Evolutionary conservation across 495 filamentous ascomycete genomes (phyloP), one percentile per base, ranked within the genome.

Genomic region (Cenococcum geophilum): DNA sequence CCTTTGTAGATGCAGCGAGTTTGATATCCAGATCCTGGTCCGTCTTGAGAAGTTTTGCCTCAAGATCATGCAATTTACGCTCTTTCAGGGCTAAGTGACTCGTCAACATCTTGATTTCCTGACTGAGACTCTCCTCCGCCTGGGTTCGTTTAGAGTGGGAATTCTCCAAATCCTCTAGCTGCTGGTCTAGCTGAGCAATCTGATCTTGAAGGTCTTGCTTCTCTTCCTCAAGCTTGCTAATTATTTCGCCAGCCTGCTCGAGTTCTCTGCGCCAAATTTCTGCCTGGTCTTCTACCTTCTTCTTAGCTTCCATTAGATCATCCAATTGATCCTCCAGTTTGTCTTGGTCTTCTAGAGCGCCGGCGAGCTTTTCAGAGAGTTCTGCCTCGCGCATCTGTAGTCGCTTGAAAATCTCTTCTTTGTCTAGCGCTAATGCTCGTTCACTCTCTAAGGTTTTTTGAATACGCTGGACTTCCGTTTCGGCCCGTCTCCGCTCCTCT

Each of bases 401-500:
- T 18, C 95, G 82, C 70, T 92, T 93, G 77, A 97, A 97, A 40
- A 99, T 97, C 63, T 97, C 93, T 65, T 99, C 95, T 70, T 97
- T 99, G 72, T 99, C 95, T 8, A 99, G 77, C 0, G 95, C 95
- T 32, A 99, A 77, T 21, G 92, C 89, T 57, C 95, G 84, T 74
- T 99, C 95, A 61, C 91, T 96, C 74, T 99, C 95, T 10, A 99
- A 76, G 0, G 88, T 95, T 61, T 97, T 88, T 67, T 96, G 91
- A 35, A 97, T 86, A 20, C 88, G 84, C 63, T 92, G 85, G 55
- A 97, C 83, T 69, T 97, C 93, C 21, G 84, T 78, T 59, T 97
- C 88, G 6, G 89, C 86, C 54, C 92, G 89, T 36, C 95, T 81
- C 36, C 91, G 82, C 61, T 99, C 95, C 53, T 99, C 95, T 66